Evolutionary conservation across 2,329 filamentous ascomycete species (phyloP).

Genomic region (Fusarium zealandicum): DNA sequence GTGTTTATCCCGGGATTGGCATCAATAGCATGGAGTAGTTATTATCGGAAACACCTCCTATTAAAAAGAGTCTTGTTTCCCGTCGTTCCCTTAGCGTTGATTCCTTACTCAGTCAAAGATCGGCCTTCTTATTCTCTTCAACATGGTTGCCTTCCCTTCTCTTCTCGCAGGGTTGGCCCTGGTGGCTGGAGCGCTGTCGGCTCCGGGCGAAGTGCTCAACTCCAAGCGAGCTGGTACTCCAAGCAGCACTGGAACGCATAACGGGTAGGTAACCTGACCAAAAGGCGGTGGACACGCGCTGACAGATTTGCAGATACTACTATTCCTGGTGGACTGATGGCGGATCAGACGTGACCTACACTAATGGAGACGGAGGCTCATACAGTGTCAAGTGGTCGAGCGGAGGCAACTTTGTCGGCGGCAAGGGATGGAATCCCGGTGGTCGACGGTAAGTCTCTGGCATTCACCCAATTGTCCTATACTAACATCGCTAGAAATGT

Average conservation of each 20-base stretch:
- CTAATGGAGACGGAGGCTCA: constrained; percentile 50
- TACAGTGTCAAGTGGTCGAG: constrained; percentile 55
- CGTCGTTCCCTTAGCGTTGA: neutral
- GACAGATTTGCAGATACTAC: constrained; percentile 44
- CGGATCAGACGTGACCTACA: constrained; percentile 52
- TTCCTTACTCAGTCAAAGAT: constrained; percentile 3
- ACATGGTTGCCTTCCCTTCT: constrained; percentile 39
- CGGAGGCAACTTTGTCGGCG: constrained; percentile 36
- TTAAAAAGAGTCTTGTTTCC: constrained; percentile 1
- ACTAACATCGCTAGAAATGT: constrained; percentile 13
- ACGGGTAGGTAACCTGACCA: constrained; percentile 41
- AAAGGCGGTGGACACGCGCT: neutral
- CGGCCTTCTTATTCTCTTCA: constrained; percentile 3
- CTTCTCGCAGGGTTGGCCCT: constrained; percentile 38
- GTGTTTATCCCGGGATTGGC: neutral
- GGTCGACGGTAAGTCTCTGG: constrained; percentile 52
- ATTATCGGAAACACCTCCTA: constrained; percentile 12
- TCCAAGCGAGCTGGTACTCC: constrained; percentile 43
- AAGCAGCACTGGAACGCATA: constrained; percentile 45
- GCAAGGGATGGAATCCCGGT: constrained; percentile 33
- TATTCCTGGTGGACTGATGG: constrained; percentile 59
- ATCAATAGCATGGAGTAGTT: constrained; percentile 6
- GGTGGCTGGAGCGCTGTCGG: constrained; percentile 28
- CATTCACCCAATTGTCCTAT: neutral
- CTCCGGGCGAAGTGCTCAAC: constrained; percentile 37